Evolutionary conservation across 2,329 filamentous ascomycete genomes (phyloP).

Genomic region (Colletotrichum viniferum): DNA sequence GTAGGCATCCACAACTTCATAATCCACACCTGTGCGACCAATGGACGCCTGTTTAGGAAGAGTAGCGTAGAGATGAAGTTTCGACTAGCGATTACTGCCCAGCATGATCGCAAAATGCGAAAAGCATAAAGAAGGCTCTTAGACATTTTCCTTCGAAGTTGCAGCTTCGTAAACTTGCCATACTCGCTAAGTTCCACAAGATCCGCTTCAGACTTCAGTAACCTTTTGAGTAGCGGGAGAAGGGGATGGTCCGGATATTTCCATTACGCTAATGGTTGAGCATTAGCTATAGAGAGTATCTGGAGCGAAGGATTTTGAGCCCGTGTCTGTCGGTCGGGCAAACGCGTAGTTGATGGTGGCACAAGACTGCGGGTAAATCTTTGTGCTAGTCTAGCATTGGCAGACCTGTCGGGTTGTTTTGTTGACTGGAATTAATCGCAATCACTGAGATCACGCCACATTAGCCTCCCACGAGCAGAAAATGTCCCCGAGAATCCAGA

Average conservation of each 20-base stretch:
- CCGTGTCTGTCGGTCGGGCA: neutral
- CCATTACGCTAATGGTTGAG: neutral
- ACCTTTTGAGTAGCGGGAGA: neutral
- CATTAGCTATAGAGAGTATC: fast-evolving
- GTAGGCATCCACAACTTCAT: neutral
- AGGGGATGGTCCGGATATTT: neutral
- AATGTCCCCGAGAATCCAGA: neutral
- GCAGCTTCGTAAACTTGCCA: neutral
- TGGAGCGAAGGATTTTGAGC: neutral
- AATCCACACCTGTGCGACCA: neutral
- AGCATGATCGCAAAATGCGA: neutral
- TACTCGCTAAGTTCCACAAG: neutral
- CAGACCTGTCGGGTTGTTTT: neutral
- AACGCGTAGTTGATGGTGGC: neutral
- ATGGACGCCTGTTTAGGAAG: neutral
- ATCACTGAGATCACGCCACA: neutral
- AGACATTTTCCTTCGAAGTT: neutral
- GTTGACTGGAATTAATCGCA: neutral
- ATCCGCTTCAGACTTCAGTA: neutral
- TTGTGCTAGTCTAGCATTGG: neutral
- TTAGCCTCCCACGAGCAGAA: neutral
- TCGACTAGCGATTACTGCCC: neutral
- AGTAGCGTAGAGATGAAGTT: neutral
- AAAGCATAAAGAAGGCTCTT: neutral
- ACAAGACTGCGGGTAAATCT: neutral